These are phyloP conservation scores for Cryphonectria nitschkei DNA, from an alignment of 2,329 filamentous ascomycete species.

Conservation along the genomic window DNA sequence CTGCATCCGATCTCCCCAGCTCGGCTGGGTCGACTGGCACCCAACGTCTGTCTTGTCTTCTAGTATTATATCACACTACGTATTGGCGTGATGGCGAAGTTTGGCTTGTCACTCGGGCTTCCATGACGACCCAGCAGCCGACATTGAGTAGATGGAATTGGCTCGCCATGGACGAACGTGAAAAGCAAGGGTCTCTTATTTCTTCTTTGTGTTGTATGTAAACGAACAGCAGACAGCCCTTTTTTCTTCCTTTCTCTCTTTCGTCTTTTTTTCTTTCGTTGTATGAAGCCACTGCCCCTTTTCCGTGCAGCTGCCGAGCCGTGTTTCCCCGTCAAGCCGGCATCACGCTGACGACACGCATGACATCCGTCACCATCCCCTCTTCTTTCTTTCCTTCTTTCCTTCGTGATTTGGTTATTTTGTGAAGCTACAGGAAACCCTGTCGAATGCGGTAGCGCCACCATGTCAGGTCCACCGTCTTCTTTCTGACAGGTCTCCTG, in stretches of 20 bases:
- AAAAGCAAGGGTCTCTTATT: not conserved
- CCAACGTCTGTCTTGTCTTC: not conserved
- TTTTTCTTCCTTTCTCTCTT: not conserved
- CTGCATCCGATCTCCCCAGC: not conserved
- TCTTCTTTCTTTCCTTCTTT: not conserved
- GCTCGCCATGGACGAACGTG: not conserved
- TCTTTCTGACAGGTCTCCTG: not conserved
- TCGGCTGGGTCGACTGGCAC: not conserved
- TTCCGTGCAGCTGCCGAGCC: constrained; percentile 20
- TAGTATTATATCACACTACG: not conserved
- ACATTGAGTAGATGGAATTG: not conserved
- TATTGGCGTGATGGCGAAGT: not conserved
- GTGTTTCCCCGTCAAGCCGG: constrained; percentile 9
- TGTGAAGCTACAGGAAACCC: not conserved
- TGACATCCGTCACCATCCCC: not conserved
- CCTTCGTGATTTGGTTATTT: not conserved
- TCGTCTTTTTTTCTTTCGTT: not conserved
- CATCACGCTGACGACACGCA: not conserved
- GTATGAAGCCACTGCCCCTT: not conserved
- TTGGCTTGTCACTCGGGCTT: not conserved
- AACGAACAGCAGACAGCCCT: not conserved
- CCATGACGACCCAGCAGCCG: not conserved
- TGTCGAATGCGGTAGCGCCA: not conserved
- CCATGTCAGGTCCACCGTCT: not conserved
- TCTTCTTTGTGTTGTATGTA: not conserved